Conservation (phyloP, 2,329 filamentous ascomycete species). For the Fusarium scirpi region DNA sequence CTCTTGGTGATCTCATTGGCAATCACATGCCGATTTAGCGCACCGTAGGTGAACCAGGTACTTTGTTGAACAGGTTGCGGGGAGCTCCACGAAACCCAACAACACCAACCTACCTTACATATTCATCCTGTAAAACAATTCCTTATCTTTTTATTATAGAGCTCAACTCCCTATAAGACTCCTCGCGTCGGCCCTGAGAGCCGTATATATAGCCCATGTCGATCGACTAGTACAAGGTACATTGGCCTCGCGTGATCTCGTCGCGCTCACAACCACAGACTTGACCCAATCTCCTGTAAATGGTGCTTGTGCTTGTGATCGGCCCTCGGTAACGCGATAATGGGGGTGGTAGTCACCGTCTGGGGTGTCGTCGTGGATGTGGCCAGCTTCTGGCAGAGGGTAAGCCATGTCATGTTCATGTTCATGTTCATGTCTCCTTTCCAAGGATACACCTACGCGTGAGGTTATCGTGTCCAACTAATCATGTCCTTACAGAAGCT, state of each 20-base stretch:
- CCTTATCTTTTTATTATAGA: not conserved
- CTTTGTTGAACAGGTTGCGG: conserved; percentile 43
- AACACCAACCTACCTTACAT: conserved; percentile 39
- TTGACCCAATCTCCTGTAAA: conserved; percentile 31
- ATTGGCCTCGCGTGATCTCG: conserved; percentile 29
- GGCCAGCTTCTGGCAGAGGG: conserved; percentile 71
- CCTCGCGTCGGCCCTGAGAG: conserved; percentile 20
- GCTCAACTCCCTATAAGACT: conserved; percentile 8
- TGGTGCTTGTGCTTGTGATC: conserved; percentile 51
- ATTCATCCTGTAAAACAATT: conserved; percentile 16
- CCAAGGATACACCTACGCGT: conserved; percentile 2
- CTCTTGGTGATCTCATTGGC: conserved; percentile 45
- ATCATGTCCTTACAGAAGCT: conserved; percentile 67
- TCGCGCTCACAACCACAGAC: conserved; percentile 24
- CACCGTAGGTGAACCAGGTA: conserved; percentile 9
- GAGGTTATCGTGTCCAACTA: conserved; percentile 19
- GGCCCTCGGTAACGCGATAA: conserved; percentile 54
- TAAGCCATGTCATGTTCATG: conserved; percentile 50
- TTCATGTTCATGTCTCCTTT: conserved; percentile 10
- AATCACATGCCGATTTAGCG: conserved; percentile 50
- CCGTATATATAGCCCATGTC: conserved; percentile 13
- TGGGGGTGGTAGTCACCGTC: conserved; percentile 61
- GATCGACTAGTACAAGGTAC: conserved; percentile 39
- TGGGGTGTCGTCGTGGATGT: conserved; percentile 72
- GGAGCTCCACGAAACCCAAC: conserved; percentile 42